A percentile compares a stretch with the other conserved stretches of the same genome.
Conservation (phyloP, 2,329 filamentous ascomycete genomes). For the Fusarium verticillioides region DNA sequence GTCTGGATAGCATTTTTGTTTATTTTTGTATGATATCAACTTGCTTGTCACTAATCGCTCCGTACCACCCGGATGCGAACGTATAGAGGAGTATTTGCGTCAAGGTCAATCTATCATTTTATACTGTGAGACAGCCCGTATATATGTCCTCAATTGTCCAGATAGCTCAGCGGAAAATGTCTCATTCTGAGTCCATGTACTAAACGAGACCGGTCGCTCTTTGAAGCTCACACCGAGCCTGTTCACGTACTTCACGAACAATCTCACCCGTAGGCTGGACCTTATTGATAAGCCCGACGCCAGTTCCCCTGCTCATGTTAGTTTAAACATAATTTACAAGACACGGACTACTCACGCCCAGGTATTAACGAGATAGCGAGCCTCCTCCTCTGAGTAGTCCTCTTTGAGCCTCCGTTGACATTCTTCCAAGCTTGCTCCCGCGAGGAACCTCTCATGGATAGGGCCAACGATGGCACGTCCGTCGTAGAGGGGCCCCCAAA, state of each 20-base stretch:
- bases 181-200: neutral
- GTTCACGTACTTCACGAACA: conserved; percentile 54
- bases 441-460: conserved; percentile 54
- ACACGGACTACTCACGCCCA: conserved; percentile 51
- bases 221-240: conserved; percentile 50
- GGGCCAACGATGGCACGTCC: conserved; percentile 55
- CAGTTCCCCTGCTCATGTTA: conserved; percentile 52
- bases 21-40: conserved; percentile 41
- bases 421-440: conserved; percentile 55
- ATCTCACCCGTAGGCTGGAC: conserved; percentile 55
- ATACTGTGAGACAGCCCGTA: conserved; percentile 11
- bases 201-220: conserved; percentile 40
- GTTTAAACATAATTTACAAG: neutral
- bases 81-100: conserved; percentile 35
- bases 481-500: conserved; percentile 58
- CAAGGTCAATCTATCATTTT: conserved; percentile 14
- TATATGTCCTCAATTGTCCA: conserved; percentile 36
- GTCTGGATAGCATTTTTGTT: conserved; percentile 14
- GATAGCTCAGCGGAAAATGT: neutral
- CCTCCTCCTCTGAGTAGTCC: conserved; percentile 51
- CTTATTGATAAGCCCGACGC: conserved; percentile 58
- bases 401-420: conserved; percentile 53
- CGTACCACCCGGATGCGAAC: conserved; percentile 24
- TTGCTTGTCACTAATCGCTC: conserved; percentile 17
- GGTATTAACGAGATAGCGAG: conserved; percentile 48